These are phyloP conservation scores for Salicornia ramosissima DNA, from an alignment of 148 eudicot species.

Conservation along the genomic window DNA sequence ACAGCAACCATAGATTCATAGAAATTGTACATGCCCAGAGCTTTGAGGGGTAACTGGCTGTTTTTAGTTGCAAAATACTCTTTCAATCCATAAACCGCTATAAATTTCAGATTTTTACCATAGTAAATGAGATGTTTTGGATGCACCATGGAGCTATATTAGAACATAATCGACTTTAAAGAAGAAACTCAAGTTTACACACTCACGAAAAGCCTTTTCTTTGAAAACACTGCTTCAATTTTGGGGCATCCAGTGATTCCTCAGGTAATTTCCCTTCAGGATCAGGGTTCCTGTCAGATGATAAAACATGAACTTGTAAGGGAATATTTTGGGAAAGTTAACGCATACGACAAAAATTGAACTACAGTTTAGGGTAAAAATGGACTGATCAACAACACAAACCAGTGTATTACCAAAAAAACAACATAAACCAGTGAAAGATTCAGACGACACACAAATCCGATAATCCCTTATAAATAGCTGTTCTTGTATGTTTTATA, in stretches of 20 bases:
- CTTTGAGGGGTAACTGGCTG: background rate
- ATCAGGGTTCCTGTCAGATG: conserved; percentile 61
- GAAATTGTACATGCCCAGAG: background rate
- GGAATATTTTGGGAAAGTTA: background rate
- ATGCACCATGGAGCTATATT: background rate
- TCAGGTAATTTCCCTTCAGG: conserved; percentile 87
- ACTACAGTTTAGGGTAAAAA: too few species aligned
- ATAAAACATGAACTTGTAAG: conserved; percentile 6
- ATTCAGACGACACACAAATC: background rate
- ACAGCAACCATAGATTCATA: background rate
- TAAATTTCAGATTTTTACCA: background rate
- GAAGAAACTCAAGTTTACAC: conserved; percentile 2
- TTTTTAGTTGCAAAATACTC: background rate
- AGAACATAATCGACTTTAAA: background rate
- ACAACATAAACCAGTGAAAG: background rate
- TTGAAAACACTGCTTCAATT: conserved; percentile 62
- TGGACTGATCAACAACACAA: background rate
- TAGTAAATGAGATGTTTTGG: background rate
- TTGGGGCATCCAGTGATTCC: conserved; percentile 71
- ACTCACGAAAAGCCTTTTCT: conserved; percentile 96
- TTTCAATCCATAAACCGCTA: background rate
- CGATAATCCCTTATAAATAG: background rate
- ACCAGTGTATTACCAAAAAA: background rate
- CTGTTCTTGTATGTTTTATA: background rate
- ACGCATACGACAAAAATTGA: background rate